These are phyloP conservation scores for Colletotrichum spaethianum DNA, from an alignment of 2,329 filamentous ascomycete genomes.

Conservation along the genomic window DNA sequence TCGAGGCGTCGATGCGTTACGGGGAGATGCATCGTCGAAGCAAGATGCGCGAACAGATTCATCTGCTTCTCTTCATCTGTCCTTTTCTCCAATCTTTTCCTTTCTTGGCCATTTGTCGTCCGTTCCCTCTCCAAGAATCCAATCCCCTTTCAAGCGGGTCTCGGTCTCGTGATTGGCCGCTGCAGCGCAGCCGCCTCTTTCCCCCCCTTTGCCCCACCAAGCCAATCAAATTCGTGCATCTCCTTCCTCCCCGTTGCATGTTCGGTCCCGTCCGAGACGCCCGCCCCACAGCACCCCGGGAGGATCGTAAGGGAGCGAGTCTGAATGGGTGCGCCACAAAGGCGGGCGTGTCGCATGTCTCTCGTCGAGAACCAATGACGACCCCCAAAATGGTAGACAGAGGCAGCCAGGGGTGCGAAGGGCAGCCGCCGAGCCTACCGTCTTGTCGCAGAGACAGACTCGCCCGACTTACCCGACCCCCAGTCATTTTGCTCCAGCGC, in stretches of 20 bases:
- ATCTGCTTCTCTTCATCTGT: neutral
- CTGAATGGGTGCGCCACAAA: conserved; percentile 6
- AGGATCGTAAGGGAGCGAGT: neutral
- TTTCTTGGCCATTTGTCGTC: neutral
- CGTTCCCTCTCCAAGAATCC: neutral
- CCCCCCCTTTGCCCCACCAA: neutral
- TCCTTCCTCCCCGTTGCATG: neutral
- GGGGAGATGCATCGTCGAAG: too few relatives aligned
- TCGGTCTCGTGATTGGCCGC: neutral
- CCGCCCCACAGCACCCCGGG: conserved; percentile 18
- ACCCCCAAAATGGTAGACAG: too few relatives aligned
- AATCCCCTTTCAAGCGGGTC: too few relatives aligned
- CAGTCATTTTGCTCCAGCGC: neutral
- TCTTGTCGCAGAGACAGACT: neutral
- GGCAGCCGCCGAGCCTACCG: neutral
- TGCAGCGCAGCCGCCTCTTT: neutral
- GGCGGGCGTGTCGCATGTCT: conserved; percentile 25
- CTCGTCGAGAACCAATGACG: conserved; percentile 5
- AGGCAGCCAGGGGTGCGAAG: neutral
- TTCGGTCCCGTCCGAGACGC: conserved; percentile 18
- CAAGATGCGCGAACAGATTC: neutral
- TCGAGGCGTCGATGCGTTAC: neutral
- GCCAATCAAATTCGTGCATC: neutral
- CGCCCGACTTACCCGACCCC: neutral
- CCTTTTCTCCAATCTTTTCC: too few relatives aligned